Conservation (phyloP, 192 early-diverging fungal genomes). For the Backusella luteola region DNA sequence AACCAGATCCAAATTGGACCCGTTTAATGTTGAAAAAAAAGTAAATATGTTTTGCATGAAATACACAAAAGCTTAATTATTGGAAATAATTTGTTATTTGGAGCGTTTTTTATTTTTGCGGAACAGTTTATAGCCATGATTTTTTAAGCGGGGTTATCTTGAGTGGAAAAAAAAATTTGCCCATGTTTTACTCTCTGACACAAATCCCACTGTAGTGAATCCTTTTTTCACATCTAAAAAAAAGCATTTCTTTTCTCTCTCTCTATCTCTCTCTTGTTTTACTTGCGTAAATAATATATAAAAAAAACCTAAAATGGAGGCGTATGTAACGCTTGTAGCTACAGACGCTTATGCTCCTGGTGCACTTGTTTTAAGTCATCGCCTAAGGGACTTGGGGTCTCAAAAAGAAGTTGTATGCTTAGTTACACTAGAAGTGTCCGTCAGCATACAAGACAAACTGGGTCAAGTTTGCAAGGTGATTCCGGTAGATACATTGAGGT, state of each 20-base stretch:
- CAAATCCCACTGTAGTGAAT: not conserved
- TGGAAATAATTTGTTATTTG: not conserved
- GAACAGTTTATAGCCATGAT: not conserved
- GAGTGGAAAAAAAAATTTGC: not conserved
- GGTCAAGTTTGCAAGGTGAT: constrained; percentile 73
- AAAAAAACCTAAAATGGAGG: constrained; percentile 41
- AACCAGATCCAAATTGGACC: no score
- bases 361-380: constrained; percentile 75
- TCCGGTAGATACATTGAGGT: constrained; percentile 62
- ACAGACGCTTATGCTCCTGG: constrained; percentile 85
- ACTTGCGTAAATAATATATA: not conserved
- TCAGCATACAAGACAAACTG: constrained; percentile 50
- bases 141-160: not conserved
- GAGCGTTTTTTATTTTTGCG: not conserved
- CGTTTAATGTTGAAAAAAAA: no score
- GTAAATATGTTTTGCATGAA: not conserved
- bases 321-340: constrained; percentile 87
- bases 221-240: not conserved
- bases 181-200: not conserved
- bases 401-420: constrained; percentile 65
- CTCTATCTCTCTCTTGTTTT: not conserved
- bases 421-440: constrained; percentile 62
- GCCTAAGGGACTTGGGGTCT: constrained; percentile 65
- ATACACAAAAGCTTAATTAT: not conserved
- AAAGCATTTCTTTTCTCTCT: not conserved